Base-by-base conservation (phyloP, 2,329 filamentous ascomycete species). In the Tolypocladium album region DNA sequence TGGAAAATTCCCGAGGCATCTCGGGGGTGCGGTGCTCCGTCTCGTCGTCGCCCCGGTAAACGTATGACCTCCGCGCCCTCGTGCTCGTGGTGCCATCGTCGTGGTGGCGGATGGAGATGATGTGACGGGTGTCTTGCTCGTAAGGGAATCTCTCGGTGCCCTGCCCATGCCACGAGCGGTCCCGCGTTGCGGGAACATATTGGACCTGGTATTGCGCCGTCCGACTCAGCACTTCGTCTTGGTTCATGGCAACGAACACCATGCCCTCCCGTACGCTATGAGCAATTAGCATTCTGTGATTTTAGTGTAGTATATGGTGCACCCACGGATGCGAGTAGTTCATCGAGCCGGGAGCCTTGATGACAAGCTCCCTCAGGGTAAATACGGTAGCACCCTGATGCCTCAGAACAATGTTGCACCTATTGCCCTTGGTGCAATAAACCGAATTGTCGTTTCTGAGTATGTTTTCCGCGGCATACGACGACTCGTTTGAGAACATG, bases 281-380 rank as follows among this genome's bases (percentile, higher is more conserved):
- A 55, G 8, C 20, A 38, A 20, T 55, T 15, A 55, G 31, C 50
- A 2, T 12, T 22, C 11, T 13, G 27, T 22, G 11, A 17, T 38
- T 1, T 4, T 27, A 11, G 15, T 22, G 50, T 55, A 63, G 60
- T 60, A 58, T 63, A 60, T 27, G 20, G 42, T 52, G 52, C 50
- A 84, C 90, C 74, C 84, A 95, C 89, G 92, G 92, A 66, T 90
- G 87, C 62, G 91, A 92, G 72, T 92, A 96, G 58, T 90, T 89
- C 64, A 71, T 72, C 52, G 82, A 78, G 42, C 86, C 85, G 0
- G 93, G 93, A 12, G 90, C 91, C 71, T 90, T 92, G 73, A 97
- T 95, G 64, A 95, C 81, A 57, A 97, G 76, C 74, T 93, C 93
- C 66, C 91, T 88, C 59, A 97, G 75, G 59, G 84, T 89, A 68